phyloP scores from a whole-genome alignment of 2,329 filamentous ascomycete genomes.

The Epichloe brachyelytri region DNA sequence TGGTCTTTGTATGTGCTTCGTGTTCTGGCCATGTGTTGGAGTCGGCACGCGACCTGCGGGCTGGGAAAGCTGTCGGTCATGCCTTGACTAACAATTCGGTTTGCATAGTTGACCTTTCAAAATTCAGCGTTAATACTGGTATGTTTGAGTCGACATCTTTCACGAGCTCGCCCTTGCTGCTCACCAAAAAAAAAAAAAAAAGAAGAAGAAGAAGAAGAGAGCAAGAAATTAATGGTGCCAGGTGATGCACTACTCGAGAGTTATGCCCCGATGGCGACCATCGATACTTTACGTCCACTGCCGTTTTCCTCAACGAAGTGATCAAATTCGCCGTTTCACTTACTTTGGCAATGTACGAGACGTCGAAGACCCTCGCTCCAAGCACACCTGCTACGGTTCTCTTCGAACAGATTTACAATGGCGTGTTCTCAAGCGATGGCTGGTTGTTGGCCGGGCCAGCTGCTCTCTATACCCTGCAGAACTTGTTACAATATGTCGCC shows the following conservation, averaged over 20 bases:
- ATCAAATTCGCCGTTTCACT: constrained; percentile 80
- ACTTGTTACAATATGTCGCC: constrained; percentile 85
- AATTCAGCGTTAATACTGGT: constrained; percentile 68
- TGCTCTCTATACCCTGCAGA: constrained; percentile 78
- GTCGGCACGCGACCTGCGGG: background rate
- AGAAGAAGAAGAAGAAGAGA: background rate
- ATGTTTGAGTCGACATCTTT: constrained; percentile 14
- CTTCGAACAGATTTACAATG: constrained; percentile 64
- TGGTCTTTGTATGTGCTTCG: constrained; percentile 9
- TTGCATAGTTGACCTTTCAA: constrained; percentile 52
- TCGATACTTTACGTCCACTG: constrained; percentile 86
- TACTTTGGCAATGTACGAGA: constrained; percentile 77
- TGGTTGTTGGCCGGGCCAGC: constrained; percentile 93
- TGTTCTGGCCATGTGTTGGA: background rate
- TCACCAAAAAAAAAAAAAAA: background rate
- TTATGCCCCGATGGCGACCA: constrained; percentile 79
- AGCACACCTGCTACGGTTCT: constrained; percentile 70
- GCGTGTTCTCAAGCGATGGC: constrained; percentile 78
- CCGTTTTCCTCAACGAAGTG: constrained; percentile 85
- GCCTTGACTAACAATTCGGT: constrained; percentile 6
- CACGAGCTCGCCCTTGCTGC: background rate
- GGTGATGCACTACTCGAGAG: constrained; percentile 89
- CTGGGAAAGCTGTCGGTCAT: background rate
- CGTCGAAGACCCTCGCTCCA: constrained; percentile 62
- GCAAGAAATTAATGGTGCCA: constrained; percentile 19